Evolutionary conservation across 441 rosid species (phyloP), one percentile per base, ranked within the genome.

Genomic region (Metrosideros polymorpha): DNA sequence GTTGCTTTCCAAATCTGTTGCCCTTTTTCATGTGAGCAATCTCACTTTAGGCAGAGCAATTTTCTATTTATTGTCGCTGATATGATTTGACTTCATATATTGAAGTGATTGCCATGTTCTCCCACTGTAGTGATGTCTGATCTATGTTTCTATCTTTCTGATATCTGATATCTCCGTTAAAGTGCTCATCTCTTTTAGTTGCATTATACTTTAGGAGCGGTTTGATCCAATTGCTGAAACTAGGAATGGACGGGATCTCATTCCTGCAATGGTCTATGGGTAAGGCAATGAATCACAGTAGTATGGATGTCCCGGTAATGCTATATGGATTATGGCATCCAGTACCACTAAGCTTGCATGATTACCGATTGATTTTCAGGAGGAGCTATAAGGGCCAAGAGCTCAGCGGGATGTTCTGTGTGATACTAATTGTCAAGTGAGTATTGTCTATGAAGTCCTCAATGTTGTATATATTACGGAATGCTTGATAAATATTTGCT

Each of bases 211-310:
- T 42, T 87, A 97, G 98, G 99, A 96, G 76, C 93, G 94, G 51
- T 97, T 97, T 92, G 94, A 91, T 94, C 98, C 99, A 17, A 97
- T 97, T 83, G 88, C 91, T 84, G 98, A 93, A 71, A 84, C 91
- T 84, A 94, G 91, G 82, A 77, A 91, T 53, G 89, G 90, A 84
- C 92, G 91, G 82, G 99, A 97, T 90, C 94, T 97, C 59, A 95
- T 97, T 55, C 98, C 99, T 18, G 90, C 95, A 32, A 95, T 95
- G 96, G 96, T 95, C 86, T 90, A 91, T 13, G 98, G 99, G 99
- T 96, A 91, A 94, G 96, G 84, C 84, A 85, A 49, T 50, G n/a
- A 53, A 75, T 53, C 50, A 6, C 55, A 59, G 45, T 61, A 22
- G 45, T 71, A 19, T 71, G 5, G 47, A 71, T 71, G 79, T 66